Percentiles rank a stretch among this genome's conserved stretches.
These are phyloP conservation scores for Colletotrichum kahawae DNA, from an alignment of 2,329 filamentous ascomycete genomes.

Conservation along the genomic window DNA sequence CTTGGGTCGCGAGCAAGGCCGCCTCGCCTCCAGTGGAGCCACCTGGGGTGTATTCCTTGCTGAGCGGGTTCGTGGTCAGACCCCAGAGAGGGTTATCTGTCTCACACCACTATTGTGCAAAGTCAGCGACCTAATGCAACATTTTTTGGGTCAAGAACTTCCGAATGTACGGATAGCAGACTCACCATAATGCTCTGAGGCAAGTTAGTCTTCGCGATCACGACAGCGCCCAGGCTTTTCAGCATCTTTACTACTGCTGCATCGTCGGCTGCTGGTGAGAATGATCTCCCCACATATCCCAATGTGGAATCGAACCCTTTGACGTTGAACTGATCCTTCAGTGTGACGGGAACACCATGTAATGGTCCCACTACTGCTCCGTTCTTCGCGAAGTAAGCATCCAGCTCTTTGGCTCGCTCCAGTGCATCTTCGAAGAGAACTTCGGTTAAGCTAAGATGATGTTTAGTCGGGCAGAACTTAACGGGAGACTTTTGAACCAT, in stretches of 20 bases:
- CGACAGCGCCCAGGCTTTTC: constrained; percentile 62
- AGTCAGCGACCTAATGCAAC: neutral
- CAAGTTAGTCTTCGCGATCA: constrained; percentile 73
- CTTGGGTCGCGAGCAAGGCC: constrained; percentile 43
- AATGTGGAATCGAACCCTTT: constrained; percentile 50
- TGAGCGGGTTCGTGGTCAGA: constrained; percentile 66
- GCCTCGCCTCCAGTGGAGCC: constrained; percentile 67
- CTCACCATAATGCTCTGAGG: constrained; percentile 62
- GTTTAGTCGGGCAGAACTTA: neutral
- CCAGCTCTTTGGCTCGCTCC: constrained; percentile 36
- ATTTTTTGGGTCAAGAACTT: neutral
- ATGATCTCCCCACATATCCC: constrained; percentile 57
- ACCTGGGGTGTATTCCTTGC: constrained; percentile 63
- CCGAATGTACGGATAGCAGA: neutral
- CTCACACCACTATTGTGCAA: constrained; percentile 31
- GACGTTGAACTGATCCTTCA: constrained; percentile 69
- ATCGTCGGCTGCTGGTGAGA: constrained; percentile 53
- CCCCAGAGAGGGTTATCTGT: constrained; percentile 61
- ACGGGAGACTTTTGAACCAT: neutral
- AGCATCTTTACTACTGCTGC: constrained; percentile 64
- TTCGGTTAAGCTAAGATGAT: constrained; percentile 40
- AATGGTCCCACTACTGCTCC: constrained; percentile 57
- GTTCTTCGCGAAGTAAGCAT: constrained; percentile 40
- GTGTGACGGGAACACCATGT: constrained; percentile 54
- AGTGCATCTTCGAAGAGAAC: constrained; percentile 48